Evolutionary conservation across 306 rosid genomes (phyloP).

Genomic region (Quercus glauca): DNA sequence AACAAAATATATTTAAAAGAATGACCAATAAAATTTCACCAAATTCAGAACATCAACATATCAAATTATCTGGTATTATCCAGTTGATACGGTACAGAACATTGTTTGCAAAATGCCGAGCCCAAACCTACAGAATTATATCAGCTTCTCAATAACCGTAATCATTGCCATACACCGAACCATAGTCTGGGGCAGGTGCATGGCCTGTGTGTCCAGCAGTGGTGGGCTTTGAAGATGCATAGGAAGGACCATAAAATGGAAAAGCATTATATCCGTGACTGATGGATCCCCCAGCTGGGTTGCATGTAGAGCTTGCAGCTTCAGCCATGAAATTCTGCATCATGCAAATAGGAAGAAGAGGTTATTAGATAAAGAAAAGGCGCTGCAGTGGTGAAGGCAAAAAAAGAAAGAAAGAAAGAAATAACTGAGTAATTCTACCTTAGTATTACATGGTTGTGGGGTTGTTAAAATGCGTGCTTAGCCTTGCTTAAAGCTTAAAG

Average conservation of each 20-base stretch:
- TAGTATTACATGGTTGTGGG: not conserved
- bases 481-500: no score
- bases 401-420: not conserved
- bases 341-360: constrained; percentile 5
- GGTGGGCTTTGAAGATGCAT: constrained; percentile 41
- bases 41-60: not conserved
- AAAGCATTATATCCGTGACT: constrained; percentile 48
- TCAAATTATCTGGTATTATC: not conserved
- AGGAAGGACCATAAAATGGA: constrained; percentile 41
- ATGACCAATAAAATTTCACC: not conserved
- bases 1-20: not conserved
- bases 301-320: constrained; percentile 50
- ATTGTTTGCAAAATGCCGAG: constrained; percentile 19
- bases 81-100: constrained; percentile 21
- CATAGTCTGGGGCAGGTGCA: constrained; percentile 47
- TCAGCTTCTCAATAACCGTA: constrained; percentile 40
- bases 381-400: not conserved
- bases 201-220: constrained; percentile 42
- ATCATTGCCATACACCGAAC: constrained; percentile 47
- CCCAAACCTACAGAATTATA: constrained; percentile 23
- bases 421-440: not conserved
- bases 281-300: constrained; percentile 40
- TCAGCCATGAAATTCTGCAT: constrained; percentile 63
- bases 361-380: not conserved
- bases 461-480: no score